Base-by-base conservation (phyloP, 1,284 basidiomycete genomes). In the Blastosporella zonata region DNA sequence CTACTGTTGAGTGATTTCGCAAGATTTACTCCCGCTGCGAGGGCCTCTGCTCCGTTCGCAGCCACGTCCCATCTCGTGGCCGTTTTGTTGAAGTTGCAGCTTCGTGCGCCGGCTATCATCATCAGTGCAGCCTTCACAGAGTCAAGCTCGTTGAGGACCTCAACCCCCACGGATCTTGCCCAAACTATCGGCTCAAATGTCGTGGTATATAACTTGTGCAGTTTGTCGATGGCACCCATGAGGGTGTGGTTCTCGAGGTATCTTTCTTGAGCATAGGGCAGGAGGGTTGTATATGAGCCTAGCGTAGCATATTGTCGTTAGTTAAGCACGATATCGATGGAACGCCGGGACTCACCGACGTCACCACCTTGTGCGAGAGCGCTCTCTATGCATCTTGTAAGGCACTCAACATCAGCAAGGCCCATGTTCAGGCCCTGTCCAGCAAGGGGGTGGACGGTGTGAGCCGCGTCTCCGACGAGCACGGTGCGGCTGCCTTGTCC, bases 371-470 rank as follows among this genome's bases (percentile, higher is more conserved):
- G 65, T 13, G 60, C 55, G 25, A 88, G 60, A 0, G 84, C 75
- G 5, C 71, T 59, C 23, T 81, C 68, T 35, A 95, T 80, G 55
- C 81, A 82, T 29, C 73, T 70, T 1, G 82, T 72, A 17, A 96
- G 77, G 46, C 78, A 78, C 59, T 86, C 77, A 0, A 86, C 92
- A 63, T 99, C 96, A 1, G 78, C 89, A 13, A 99, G 71, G 15
- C 96, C 97, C 59, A 96, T 74, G 65, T 99, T 99, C 35, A 99
- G 72, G 0, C 96, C 97, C 64, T 99, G 97, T 1, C 97, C 97
- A 0, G 95, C 96, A n/a, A 99, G 80, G 0, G 97, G 97, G 62
- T 99, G 97, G 3, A 93, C 79, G 0, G 92, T 92, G 62, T 99
- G 97, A 12, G 95, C 96, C 1, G 97, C 95, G 67, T 99, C 97